phyloP scores from a whole-genome alignment of 208 protist species.

The Trypanosomatidae sp. region DNA sequence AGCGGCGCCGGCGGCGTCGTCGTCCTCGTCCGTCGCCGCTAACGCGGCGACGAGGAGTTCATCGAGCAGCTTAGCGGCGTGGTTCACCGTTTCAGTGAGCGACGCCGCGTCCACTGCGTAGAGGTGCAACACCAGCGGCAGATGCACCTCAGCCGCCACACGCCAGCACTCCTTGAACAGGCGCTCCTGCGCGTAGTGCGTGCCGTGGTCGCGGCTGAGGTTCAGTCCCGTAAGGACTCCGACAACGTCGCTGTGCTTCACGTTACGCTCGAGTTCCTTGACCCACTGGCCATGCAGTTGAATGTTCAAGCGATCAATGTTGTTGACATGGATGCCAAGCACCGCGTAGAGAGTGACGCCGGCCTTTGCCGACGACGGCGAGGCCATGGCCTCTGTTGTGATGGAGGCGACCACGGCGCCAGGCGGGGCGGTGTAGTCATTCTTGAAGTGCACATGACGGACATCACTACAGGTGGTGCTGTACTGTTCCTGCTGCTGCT shows the following conservation, averaged over 20 bases:
- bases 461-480: neutral
- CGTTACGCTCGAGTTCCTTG: conserved; percentile 39
- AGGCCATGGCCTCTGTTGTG: neutral
- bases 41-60: conserved; percentile 37
- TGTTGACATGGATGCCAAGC: conserved; percentile 82
- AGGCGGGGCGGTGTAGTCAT: conserved; percentile 11
- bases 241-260: conserved; percentile 49
- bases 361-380: neutral
- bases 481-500: conserved; percentile 6
- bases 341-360: conserved; percentile 51
- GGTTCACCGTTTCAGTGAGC: conserved; percentile 44
- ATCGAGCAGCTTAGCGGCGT: conserved; percentile 49
- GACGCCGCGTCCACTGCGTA: conserved; percentile 24
- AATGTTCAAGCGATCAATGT: conserved; percentile 72
- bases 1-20: neutral
- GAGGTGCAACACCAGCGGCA: conserved; percentile 70
- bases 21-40: neutral
- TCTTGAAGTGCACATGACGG: conserved; percentile 28
- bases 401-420: conserved; percentile 4
- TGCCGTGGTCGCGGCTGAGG: conserved; percentile 54
- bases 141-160: conserved; percentile 38
- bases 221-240: conserved; percentile 75
- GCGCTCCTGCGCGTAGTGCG: conserved; percentile 79
- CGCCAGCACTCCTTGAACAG: conserved; percentile 49
- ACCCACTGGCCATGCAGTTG: conserved; percentile 72